Base-by-base conservation (phyloP, 2,329 filamentous ascomycete species). In the Ceratocystiopsis sp. region DNA sequence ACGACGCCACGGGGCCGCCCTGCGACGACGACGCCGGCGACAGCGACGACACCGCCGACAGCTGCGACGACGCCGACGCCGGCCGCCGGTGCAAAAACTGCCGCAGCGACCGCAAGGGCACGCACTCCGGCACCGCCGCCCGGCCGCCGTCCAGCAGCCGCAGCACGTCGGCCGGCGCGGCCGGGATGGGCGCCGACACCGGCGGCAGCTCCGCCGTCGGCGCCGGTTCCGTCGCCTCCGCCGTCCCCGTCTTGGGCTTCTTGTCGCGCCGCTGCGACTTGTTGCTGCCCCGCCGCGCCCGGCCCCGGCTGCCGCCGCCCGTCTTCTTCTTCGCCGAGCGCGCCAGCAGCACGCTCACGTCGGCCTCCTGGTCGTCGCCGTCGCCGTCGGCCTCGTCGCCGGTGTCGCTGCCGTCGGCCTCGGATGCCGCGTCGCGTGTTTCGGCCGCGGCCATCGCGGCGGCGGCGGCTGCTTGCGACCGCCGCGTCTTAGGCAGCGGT, bases 91-190 rank as follows among this genome's bases (percentile, higher is more conserved):
- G 61, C 38, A 71, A 58, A 43, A 67, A 62, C 36, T 59, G 61
- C n/a, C 68, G 66, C 32, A 80, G 58, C 7, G 60, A 56, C 49
- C 69, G 69, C 15, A 80, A 63, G 2, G 67, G 51, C 36, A 69
- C 60, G 49, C 63, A 74, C 45, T 75, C 71, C 3, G 67, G 65
- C 36, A 77, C 57, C 13, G 63, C 62, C n/a, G 60, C 61, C 12
- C 65, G 65, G 2, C 73, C 59, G 40, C 61, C 66, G 34, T 59
- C 53, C 13, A 76, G 59, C 41, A 68, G 63, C 3, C 61, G 47
- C 51, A 69, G 72, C 34, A 68, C 55, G 1, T 57, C 53, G 32
- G 51, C 46, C 38, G 68, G 54, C 1, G 56, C 51, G 33, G 46
- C 43, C 16, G 50, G 33, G 7, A 34, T 2, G 11, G 33, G 13